Evolutionary conservation across 2,329 filamentous ascomycete genomes (phyloP).

Genomic region (Calonectria leucothoes): DNA sequence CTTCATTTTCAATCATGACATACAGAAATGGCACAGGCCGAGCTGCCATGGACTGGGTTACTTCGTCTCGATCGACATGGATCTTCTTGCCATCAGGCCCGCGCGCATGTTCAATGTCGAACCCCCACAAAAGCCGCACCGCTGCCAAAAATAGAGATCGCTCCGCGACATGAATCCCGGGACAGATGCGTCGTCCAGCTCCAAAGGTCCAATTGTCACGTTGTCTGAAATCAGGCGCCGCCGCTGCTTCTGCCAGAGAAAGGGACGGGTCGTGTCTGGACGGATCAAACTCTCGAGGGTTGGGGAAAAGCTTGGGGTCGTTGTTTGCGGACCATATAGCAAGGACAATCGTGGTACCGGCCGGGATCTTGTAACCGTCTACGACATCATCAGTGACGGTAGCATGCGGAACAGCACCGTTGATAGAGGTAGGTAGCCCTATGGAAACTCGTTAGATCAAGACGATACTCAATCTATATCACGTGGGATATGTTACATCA

Average conservation of each 20-base stretch:
- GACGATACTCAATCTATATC: background rate
- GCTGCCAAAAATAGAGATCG: background rate
- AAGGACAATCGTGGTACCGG: background rate
- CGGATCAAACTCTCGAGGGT: background rate
- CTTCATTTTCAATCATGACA: background rate
- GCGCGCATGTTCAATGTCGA: background rate
- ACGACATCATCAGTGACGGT: background rate
- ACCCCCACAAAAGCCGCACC: background rate
- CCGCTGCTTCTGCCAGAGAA: background rate
- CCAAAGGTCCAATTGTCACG: background rate
- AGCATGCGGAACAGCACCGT: background rate
- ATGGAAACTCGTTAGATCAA: background rate
- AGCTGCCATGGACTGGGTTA: background rate
- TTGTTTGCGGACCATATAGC: background rate
- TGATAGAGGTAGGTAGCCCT: background rate
- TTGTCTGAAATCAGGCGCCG: background rate
- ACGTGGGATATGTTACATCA: background rate
- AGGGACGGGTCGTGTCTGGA: background rate
- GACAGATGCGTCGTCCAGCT: background rate
- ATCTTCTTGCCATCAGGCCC: background rate
- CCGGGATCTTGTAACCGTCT: background rate
- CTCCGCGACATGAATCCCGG: background rate
- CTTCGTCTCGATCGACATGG: background rate
- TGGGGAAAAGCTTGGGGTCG: background rate
- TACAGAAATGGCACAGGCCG: background rate